Conservation (phyloP, 768 basidiomycete species). For the Polyporus arcularius region DNA sequence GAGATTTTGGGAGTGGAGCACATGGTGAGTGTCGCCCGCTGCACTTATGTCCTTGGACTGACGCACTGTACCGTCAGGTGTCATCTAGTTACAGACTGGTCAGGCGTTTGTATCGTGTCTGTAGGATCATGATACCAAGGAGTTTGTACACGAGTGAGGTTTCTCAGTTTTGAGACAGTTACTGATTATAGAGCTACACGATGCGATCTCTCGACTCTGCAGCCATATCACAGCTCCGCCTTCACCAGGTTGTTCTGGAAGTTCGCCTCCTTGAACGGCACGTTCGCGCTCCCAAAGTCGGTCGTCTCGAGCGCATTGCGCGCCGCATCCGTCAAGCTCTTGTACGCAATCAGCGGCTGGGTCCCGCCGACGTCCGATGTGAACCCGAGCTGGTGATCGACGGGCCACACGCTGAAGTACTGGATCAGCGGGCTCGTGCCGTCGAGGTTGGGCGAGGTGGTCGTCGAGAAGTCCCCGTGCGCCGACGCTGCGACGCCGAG, state of each 20-base stretch:
- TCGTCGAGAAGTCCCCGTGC: neutral
- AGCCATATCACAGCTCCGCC: neutral
- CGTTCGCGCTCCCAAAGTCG: constrained; percentile 3
- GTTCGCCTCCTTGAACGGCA: constrained; percentile 4
- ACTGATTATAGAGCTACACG: too few relatives aligned
- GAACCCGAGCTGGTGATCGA: constrained; percentile 5
- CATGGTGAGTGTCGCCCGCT: neutral
- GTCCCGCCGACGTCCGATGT: neutral
- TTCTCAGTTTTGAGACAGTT: too few relatives aligned
- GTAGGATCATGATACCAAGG: too few relatives aligned
- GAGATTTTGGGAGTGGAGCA: neutral
- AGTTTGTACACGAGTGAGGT: too few relatives aligned
- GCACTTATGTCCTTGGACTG: too few relatives aligned
- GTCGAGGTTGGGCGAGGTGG: neutral
- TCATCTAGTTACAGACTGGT: too few relatives aligned
- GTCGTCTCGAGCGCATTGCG: constrained; percentile 2
- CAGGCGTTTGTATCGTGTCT: too few relatives aligned
- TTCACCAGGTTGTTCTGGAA: constrained; percentile 5
- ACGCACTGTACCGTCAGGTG: too few relatives aligned
- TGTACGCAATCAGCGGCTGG: constrained; percentile 3
- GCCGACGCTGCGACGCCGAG: constrained; percentile 2
- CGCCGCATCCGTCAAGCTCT: constrained; percentile 6
- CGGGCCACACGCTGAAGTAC: neutral
- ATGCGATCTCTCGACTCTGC: too few relatives aligned
- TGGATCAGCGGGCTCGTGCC: constrained; percentile 3